A percentile compares a stretch with the other conserved stretches of the same genome.
phyloP scores from a whole-genome alignment of 495 filamentous ascomycete species.

The Letharia lupina region DNA sequence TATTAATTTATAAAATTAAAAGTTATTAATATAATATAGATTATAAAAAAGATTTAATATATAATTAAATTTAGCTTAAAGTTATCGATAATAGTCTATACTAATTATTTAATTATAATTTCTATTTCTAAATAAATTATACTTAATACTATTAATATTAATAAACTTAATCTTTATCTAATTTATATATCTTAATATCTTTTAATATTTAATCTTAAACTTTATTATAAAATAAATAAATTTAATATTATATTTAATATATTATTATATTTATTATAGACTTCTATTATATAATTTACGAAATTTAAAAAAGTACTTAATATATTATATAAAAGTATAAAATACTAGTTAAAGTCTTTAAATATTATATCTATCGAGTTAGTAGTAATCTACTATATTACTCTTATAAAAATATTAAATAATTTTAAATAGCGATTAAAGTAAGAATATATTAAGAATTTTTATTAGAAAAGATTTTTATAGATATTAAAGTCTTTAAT shows the following conservation, averaged over 20 bases:
- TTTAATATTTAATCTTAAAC: slow-evolving; percentile 9
- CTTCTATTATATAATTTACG: neutral
- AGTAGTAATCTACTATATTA: neutral
- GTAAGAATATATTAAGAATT: neutral
- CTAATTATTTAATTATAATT: slow-evolving; percentile 3
- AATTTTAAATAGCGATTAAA: neutral
- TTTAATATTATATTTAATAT: slow-evolving; percentile 3
- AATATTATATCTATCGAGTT: neutral
- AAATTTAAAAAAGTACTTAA: neutral
- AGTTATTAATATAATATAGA: neutral
- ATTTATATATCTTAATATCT: slow-evolving; percentile 5
- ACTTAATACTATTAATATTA: slow-evolving; percentile 6
- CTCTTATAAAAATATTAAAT: neutral
- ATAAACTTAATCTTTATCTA: slow-evolving; percentile 9
- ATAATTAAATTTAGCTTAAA: neutral
- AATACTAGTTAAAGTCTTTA: neutral
- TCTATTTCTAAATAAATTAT: slow-evolving; percentile 9
- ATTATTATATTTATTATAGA: neutral
- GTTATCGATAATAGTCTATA: slow-evolving; percentile 1
- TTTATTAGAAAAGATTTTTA: neutral
- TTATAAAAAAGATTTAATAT: neutral
- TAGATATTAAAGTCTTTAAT: neutral
- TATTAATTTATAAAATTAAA: neutral
- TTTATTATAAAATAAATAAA: slow-evolving; percentile 10
- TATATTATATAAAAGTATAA: neutral